Percentiles rank a stretch among this genome's conserved stretches.
phyloP scores from a whole-genome alignment of 805 yeast species.

The Barnettozyma pratensis region DNA sequence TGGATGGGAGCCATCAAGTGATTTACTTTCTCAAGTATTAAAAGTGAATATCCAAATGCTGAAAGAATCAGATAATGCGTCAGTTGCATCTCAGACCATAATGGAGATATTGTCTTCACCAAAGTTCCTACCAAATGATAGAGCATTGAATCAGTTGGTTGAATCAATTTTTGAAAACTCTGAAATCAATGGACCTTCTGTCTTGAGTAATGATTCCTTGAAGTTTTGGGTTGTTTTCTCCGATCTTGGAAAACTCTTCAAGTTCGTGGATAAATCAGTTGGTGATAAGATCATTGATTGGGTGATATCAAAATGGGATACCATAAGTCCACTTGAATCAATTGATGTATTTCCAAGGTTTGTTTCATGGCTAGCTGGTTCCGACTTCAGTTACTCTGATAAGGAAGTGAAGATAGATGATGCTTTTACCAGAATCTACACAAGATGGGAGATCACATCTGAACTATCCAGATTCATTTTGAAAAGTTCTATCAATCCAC shows the following conservation, averaged over 20 bases:
- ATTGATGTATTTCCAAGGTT: slow-evolving; percentile 28
- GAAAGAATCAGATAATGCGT: slow-evolving; percentile 20
- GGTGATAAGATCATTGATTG: slow-evolving; percentile 41
- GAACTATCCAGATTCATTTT: slow-evolving; percentile 8
- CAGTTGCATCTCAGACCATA: slow-evolving; percentile 22
- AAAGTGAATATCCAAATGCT: slow-evolving; percentile 31
- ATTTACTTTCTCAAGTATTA: slow-evolving; percentile 20
- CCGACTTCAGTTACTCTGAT: background rate
- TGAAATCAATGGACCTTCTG: slow-evolving; percentile 57
- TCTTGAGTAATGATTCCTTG: slow-evolving; percentile 41
- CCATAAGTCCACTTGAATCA: background rate
- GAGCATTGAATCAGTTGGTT: slow-evolving; percentile 39
- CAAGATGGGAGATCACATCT: slow-evolving; percentile 6
- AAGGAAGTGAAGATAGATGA: background rate
- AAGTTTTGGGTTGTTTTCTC: slow-evolving; percentile 48
- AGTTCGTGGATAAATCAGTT: slow-evolving; percentile 26
- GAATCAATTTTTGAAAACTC: slow-evolving; percentile 47
- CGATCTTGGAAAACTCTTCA: slow-evolving; percentile 30
- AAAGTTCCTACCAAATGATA: slow-evolving; percentile 27
- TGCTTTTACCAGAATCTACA: slow-evolving; percentile 7
- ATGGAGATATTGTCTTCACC: slow-evolving; percentile 16
- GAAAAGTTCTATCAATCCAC: background rate
- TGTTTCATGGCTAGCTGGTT: slow-evolving; percentile 41
- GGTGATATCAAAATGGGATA: slow-evolving; percentile 44
- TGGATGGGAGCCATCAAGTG: slow-evolving; percentile 16